Evolutionary conservation across 768 basidiomycete species (phyloP).

Genomic region (Podaxis carcinomalis): DNA sequence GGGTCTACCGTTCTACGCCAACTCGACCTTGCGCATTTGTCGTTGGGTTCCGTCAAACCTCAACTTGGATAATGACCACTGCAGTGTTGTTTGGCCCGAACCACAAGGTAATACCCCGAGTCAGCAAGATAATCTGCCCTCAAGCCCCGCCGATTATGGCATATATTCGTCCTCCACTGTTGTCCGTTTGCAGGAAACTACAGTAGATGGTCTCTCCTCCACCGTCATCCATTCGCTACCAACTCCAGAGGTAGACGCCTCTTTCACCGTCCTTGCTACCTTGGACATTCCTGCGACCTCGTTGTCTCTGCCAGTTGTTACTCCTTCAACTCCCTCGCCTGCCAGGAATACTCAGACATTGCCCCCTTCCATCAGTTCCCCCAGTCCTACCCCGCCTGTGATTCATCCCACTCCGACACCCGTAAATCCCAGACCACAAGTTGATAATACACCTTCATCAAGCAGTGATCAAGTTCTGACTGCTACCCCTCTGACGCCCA

Average conservation of each 20-base stretch:
- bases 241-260: too few species aligned
- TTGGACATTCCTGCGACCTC: constrained; percentile 11
- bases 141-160: not conserved
- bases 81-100: constrained; percentile 51
- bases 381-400: not conserved
- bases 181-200: not conserved
- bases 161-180: not conserved
- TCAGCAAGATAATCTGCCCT: not conserved
- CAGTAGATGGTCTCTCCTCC: not conserved
- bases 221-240: not conserved
- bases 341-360: not conserved
- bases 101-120: not conserved
- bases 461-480: not conserved
- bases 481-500: not conserved
- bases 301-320: not conserved
- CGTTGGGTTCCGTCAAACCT: constrained; percentile 43
- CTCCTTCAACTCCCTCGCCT: not conserved
- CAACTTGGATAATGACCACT: constrained; percentile 32
- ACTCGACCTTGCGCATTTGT: constrained; percentile 53
- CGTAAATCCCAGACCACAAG: not conserved
- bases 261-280: not conserved
- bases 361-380: not conserved
- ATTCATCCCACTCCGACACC: not conserved
- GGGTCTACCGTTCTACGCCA: constrained; percentile 49
- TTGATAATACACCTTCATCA: not conserved